Evolutionary conservation across 805 yeast species (phyloP).

Genomic region (Sugiyamaella boreocaroliniensis): DNA sequence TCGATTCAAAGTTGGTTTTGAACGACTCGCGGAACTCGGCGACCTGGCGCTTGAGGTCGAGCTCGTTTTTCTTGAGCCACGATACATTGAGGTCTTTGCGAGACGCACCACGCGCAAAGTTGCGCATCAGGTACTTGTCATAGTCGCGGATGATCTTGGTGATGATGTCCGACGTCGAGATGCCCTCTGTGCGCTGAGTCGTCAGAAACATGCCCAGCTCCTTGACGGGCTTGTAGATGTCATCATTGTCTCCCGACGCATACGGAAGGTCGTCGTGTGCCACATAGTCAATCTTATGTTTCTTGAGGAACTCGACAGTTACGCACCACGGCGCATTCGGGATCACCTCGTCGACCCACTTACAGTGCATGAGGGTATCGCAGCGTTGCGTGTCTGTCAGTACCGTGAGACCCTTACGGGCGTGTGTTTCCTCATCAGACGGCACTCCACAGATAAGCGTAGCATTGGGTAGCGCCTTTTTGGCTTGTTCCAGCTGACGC

Average conservation of each 20-base stretch:
- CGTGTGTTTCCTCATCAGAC: conserved; percentile 83
- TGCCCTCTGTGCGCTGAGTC: conserved; percentile 95
- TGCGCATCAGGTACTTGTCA: conserved; percentile 93
- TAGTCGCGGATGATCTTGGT: conserved; percentile 92
- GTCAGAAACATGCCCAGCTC: conserved; percentile 84
- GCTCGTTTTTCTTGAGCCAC: conserved; percentile 95
- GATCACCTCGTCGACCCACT: conserved; percentile 96
- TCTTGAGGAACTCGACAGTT: conserved; percentile 66
- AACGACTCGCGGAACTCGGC: conserved; percentile 81
- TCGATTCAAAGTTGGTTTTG: conserved; percentile 59
- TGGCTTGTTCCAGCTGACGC: conserved; percentile 96
- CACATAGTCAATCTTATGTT: conserved; percentile 87
- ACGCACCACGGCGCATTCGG: conserved; percentile 96
- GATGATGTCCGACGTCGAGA: conserved; percentile 91
- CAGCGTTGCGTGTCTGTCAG: conserved; percentile 79
- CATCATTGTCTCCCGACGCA: conserved; percentile 81
- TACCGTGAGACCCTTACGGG: conserved; percentile 88
- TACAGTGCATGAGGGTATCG: conserved; percentile 88
- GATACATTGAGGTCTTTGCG: conserved; percentile 93
- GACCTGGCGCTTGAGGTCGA: conserved; percentile 87
- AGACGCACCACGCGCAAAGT: conserved; percentile 95
- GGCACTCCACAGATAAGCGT: conserved; percentile 88
- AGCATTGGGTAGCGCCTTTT: conserved; percentile 81
- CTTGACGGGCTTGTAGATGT: conserved; percentile 88
- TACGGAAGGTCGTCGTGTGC: conserved; percentile 98